Base-by-base conservation (phyloP, 352 stramenopile genomes). In the Phytophthora sp. region DNA sequence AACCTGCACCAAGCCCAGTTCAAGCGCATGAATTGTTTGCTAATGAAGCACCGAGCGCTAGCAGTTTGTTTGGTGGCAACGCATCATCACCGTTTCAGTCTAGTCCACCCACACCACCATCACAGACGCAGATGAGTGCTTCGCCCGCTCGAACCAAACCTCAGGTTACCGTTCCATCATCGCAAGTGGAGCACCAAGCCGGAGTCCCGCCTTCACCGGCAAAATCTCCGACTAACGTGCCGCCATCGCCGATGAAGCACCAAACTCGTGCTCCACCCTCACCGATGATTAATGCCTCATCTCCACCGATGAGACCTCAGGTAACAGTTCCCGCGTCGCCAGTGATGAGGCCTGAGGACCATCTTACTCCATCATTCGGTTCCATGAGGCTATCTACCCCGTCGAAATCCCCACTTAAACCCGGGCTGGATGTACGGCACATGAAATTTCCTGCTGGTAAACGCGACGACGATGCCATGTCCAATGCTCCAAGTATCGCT, bases 1-100 rank as follows among this genome's bases (percentile, higher is more conserved):
- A 64, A 18, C 32, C 35, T 39, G 39, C 42, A 24, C 30, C 58
- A 8, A 76, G 60, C 24, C 55, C 48, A 41, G 57, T 30, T 28
- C 72, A 70, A 59, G 45, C 66, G 3, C 67, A 72, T 5, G 59
- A 81, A 43, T 68, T 75, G 18, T 81, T 81, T 58, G 42, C 69
- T n/a, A 65, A 41, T 28, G 46, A 58, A 12, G n/a, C 69, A 54
- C 37, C 69, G 28, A 83, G 54, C 50, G 53, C 68, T 11, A 76
- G 61, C 48, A 76, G 50, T 52, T 68, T 87, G 39, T 87, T 84
- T 53, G 54, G 50, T 41, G 66, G 39, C 20, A 31, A 49, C 9
- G 41, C 42, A 3, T 17, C 70, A 21, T 53, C 53, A 23, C 34
- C 32, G 12, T 63, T 62, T 27, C 49, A 59, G 31, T 17, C 26